A percentile compares a stretch with the other conserved stretches of the same genome.
Evolutionary conservation across 2,329 filamentous ascomycete species (phyloP).

Genomic region (Plenodomus lindquistii): DNA sequence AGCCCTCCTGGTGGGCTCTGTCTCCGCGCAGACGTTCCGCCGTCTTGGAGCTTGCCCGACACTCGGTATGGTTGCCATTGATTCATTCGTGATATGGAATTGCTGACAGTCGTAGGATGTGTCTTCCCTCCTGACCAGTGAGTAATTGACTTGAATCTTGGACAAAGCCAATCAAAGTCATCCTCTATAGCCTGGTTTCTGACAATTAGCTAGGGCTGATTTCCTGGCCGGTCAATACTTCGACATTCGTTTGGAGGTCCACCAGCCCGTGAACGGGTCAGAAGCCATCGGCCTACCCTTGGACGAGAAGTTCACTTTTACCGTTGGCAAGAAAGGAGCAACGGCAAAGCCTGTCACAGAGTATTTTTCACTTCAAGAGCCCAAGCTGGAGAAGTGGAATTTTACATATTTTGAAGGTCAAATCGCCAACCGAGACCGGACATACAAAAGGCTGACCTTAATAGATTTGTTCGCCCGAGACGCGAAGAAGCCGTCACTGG

Average conservation of each 20-base stretch:
- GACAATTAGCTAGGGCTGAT: slow-evolving; percentile 59
- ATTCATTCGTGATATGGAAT: neutral
- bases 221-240: slow-evolving; percentile 85
- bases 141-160: slow-evolving; percentile 20
- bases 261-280: slow-evolving; percentile 79
- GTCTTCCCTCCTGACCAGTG: slow-evolving; percentile 63
- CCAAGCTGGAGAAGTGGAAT: slow-evolving; percentile 76
- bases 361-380: slow-evolving; percentile 72
- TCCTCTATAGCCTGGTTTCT: slow-evolving; percentile 5
- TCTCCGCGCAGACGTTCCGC: slow-evolving; percentile 58
- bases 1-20: slow-evolving; percentile 32
- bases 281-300: slow-evolving; percentile 73
- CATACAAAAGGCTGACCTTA: neutral
- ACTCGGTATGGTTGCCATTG: slow-evolving; percentile 46
- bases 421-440: too few relatives aligned
- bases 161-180: slow-evolving; percentile 5
- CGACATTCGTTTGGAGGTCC: slow-evolving; percentile 80
- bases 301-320: slow-evolving; percentile 76
- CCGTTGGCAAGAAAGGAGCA: slow-evolving; percentile 66
- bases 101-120: slow-evolving; percentile 44
- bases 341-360: slow-evolving; percentile 61
- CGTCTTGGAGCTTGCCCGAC: slow-evolving; percentile 60
- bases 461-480: slow-evolving; percentile 75
- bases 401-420: slow-evolving; percentile 84
- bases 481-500: slow-evolving; percentile 67